A percentile compares a stretch with the other conserved stretches of the same genome.
These are phyloP conservation scores for Gossypium rotundifolium DNA, from an alignment of 345 rosid species.

Conservation along the genomic window DNA sequence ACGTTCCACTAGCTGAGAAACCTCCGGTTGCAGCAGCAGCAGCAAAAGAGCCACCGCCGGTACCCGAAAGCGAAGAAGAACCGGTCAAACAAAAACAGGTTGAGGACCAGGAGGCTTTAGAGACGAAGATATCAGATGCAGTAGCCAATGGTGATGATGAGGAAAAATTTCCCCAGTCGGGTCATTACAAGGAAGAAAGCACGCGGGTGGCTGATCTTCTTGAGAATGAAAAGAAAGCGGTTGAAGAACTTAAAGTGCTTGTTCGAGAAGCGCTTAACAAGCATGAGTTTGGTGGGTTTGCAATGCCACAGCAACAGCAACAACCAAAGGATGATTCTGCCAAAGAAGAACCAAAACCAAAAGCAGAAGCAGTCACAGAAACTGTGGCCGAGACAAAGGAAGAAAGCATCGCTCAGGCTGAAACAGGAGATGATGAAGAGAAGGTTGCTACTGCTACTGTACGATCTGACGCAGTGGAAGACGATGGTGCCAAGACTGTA, in stretches of 20 bases:
- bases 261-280: conserved; percentile 50
- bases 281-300: conserved; percentile 34
- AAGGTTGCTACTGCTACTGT: conserved; percentile 5
- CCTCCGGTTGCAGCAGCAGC: not conserved
- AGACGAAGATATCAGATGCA: conserved; percentile 9
- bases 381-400: conserved; percentile 15
- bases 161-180: conserved; percentile 29
- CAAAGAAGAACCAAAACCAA: conserved; percentile 7
- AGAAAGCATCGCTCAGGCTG: conserved; percentile 15
- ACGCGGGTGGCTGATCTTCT: conserved; percentile 38
- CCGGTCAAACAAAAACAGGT: not conserved
- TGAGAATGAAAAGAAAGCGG: conserved; percentile 41
- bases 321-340: conserved; percentile 15
- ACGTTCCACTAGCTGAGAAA: conserved; percentile 22
- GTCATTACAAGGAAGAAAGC: conserved; percentile 64
- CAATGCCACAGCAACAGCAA: conserved; percentile 22
- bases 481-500: conserved; percentile 74
- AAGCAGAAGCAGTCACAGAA: not conserved
- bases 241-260: conserved; percentile 47
- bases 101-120: conserved; percentile 16
- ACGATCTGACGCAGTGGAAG: conserved; percentile 38
- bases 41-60: not conserved
- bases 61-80: conserved; percentile 29
- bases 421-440: conserved; percentile 10
- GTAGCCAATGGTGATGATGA: conserved; percentile 1